These are phyloP conservation scores for Litsea cubeba DNA, from an alignment of 164 flowering plant species.

Conservation along the genomic window DNA sequence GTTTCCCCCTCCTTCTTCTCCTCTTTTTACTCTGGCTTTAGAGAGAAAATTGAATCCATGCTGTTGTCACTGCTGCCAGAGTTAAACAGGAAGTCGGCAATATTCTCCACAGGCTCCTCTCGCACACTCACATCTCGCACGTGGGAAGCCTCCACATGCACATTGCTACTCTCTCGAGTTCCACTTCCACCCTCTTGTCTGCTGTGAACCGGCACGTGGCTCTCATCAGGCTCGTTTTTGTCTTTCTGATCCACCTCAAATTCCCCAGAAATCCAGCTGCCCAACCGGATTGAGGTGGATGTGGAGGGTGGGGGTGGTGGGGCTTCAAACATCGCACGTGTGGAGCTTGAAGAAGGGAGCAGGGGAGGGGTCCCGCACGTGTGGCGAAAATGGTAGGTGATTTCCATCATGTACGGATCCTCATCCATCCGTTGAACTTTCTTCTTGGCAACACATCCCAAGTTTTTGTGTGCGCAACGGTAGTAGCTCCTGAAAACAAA, in stretches of 20 bases:
- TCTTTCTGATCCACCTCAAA: background rate
- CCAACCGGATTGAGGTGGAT: background rate
- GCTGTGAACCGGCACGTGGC: background rate
- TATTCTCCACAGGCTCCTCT: conserved; percentile 33
- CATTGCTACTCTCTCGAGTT: background rate
- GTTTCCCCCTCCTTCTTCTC: background rate
- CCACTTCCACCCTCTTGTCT: background rate
- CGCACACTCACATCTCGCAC: conserved; percentile 13
- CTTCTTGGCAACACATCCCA: conserved; percentile 79
- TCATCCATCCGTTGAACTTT: conserved; percentile 73
- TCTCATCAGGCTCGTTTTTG: background rate
- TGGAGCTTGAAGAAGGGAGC: background rate
- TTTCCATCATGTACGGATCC: conserved; percentile 52
- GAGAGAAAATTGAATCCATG: conserved; percentile 66
- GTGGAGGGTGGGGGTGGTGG: background rate
- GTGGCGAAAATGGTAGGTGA: conserved; percentile 21
- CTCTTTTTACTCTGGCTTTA: conserved; percentile 1
- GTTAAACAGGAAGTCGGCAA: conserved; percentile 68
- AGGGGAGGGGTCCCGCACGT: conserved; percentile 4
- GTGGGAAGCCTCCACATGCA: background rate
- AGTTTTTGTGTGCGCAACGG: conserved; percentile 86
- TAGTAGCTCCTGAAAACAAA: conserved; percentile 10
- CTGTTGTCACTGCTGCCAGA: conserved; percentile 53
- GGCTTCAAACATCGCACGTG: background rate
- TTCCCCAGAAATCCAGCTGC: background rate